Conservation (phyloP, 2,329 filamentous ascomycete genomes). For the Monosporascus sp. region DNA sequence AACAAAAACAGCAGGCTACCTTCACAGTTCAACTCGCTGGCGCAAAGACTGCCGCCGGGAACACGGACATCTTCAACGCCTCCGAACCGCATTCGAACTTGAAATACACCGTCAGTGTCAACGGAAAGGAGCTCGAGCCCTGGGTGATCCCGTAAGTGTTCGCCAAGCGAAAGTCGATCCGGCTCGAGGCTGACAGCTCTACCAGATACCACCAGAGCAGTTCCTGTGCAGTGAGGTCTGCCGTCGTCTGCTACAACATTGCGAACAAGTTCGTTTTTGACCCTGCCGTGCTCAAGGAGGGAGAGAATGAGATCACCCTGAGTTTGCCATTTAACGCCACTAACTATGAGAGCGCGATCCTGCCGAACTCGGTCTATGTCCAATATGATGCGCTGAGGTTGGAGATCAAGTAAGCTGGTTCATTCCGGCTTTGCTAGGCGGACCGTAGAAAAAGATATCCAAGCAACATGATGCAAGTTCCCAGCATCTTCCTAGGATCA, state of each 20-base stretch:
- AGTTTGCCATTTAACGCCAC: conserved; percentile 56
- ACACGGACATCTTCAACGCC: conserved; percentile 53
- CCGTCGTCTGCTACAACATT: conserved; percentile 57
- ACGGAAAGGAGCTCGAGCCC: conserved; percentile 38
- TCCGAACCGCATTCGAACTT: conserved; percentile 49
- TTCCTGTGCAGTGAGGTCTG: conserved; percentile 56
- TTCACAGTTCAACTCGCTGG: conserved; percentile 60
- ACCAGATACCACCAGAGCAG: conserved; percentile 44
- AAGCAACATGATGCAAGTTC: no score
- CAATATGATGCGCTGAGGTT: conserved; percentile 61
- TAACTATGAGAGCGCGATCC: conserved; percentile 51
- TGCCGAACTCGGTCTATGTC: conserved; percentile 52
- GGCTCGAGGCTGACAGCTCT: not conserved
- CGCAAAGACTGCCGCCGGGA: conserved; percentile 51
- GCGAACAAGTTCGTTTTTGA: conserved; percentile 56
- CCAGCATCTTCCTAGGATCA: no score
- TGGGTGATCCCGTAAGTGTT: conserved; percentile 47
- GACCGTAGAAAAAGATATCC: no score
- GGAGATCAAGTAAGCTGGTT: conserved; percentile 35
- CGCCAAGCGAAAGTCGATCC: no score
- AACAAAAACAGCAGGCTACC: conserved; percentile 41
- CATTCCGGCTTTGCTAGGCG: not conserved
- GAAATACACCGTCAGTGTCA: conserved; percentile 38
- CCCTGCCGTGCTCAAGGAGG: conserved; percentile 39
- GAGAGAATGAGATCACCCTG: conserved; percentile 50